phyloP scores from a whole-genome alignment of 2,329 filamentous ascomycete species.

The Periglandula ipomoeae region DNA sequence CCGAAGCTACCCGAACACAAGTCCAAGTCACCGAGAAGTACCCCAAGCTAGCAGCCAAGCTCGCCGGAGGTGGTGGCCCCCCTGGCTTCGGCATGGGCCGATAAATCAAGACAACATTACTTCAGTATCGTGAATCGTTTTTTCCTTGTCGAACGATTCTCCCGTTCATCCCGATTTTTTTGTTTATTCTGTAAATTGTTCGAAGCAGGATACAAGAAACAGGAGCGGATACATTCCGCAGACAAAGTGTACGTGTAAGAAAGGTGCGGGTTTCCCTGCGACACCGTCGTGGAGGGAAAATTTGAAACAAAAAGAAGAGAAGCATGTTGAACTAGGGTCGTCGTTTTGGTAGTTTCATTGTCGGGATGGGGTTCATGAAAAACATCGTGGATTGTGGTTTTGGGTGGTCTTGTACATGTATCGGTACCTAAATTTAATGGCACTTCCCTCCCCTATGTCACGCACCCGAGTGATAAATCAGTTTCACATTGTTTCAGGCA shows the following conservation, averaged over 20 bases:
- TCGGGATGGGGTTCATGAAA: neutral
- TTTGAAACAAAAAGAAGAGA: neutral
- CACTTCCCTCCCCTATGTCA: constrained; percentile 5
- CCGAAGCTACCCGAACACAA: constrained; percentile 92
- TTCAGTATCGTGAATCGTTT: neutral
- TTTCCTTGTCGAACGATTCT: neutral
- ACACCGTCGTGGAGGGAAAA: neutral
- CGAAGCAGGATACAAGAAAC: neutral
- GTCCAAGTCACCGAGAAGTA: constrained; percentile 86
- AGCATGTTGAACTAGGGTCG: neutral
- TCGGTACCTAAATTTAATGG: constrained; percentile 8
- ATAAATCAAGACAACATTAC: constrained; percentile 13
- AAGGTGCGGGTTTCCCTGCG: neutral
- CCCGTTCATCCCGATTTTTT: neutral
- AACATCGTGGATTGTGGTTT: neutral
- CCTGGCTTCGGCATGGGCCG: constrained; percentile 28
- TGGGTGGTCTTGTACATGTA: constrained; percentile 9
- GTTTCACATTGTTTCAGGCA: neutral
- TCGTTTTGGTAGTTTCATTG: neutral
- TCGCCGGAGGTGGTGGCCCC: constrained; percentile 33
- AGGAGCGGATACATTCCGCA: neutral
- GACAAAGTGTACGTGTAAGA: neutral
- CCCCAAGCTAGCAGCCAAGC: constrained; percentile 65
- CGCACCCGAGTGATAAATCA: no score
- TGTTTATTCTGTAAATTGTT: neutral